A percentile compares a stretch with the other conserved stretches of the same genome.
phyloP scores from a whole-genome alignment of 192 early-diverging fungal species.

The Spizellomyces sp. region DNA sequence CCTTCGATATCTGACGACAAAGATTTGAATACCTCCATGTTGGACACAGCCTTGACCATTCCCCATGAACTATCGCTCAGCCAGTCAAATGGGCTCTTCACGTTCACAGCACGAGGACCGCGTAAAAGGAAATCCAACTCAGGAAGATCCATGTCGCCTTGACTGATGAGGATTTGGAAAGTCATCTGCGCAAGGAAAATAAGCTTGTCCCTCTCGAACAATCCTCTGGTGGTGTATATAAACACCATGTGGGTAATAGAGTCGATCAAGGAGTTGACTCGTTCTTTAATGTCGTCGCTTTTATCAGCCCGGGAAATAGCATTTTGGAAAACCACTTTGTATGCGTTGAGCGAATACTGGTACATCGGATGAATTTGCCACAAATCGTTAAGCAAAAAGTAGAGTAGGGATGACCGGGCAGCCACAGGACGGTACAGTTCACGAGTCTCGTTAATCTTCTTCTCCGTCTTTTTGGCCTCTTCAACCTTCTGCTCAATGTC shows the following conservation, averaged over 20 bases:
- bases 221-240: conserved; percentile 64
- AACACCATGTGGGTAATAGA: conserved; percentile 66
- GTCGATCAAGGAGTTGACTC: conserved; percentile 58
- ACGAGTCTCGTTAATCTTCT: conserved; percentile 71
- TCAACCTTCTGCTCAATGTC: conserved; percentile 69
- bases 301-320: conserved; percentile 59
- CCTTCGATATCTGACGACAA: conserved; percentile 66
- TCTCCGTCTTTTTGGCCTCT: conserved; percentile 67
- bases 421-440: conserved; percentile 68
- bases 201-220: conserved; percentile 68
- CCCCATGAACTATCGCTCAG: conserved; percentile 52
- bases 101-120: conserved; percentile 47
- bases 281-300: conserved; percentile 66
- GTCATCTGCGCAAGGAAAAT: conserved; percentile 68
- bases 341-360: conserved; percentile 70
- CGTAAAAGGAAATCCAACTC: conserved; percentile 67
- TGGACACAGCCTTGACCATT: conserved; percentile 62
- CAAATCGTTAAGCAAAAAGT: conserved; percentile 67
- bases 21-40: conserved; percentile 58
- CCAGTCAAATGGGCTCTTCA: conserved; percentile 65
- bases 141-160: conserved; percentile 55
- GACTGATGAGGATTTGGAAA: conserved; percentile 62
- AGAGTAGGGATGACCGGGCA: conserved; percentile 62
- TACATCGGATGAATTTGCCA: conserved; percentile 75
- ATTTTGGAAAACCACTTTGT: conserved; percentile 69